Conservation (phyloP, 2,329 filamentous ascomycete genomes). For the Fusarium coicis region DNA sequence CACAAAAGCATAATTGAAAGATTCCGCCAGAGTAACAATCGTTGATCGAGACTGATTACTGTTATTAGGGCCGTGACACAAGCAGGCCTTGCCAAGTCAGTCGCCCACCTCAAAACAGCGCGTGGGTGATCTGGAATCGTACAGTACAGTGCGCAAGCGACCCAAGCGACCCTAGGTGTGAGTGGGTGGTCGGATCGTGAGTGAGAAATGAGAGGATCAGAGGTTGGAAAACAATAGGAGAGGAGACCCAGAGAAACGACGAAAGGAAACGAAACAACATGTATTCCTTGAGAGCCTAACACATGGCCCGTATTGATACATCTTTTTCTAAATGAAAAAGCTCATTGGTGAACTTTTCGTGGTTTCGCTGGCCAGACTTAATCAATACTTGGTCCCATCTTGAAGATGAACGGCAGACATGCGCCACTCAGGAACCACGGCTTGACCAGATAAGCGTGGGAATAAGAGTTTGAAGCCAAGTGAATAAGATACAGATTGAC, state of each 20-base stretch:
- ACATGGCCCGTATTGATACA: background rate
- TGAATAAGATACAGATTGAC: background rate
- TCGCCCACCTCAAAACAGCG: slow-evolving; percentile 28
- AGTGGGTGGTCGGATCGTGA: slow-evolving; percentile 37
- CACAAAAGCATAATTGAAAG: slow-evolving; percentile 8
- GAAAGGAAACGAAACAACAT: background rate
- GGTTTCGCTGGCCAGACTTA: slow-evolving; percentile 11
- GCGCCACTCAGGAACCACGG: slow-evolving; percentile 5
- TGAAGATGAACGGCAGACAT: slow-evolving; percentile 19
- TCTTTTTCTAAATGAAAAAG: background rate
- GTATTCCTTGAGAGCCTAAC: background rate
- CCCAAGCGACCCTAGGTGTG: slow-evolving; percentile 5
- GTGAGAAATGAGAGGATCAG: slow-evolving; percentile 30
- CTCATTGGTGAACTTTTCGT: background rate
- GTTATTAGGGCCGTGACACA: slow-evolving; percentile 35
- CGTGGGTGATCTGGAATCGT: slow-evolving; percentile 41
- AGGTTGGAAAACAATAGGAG: slow-evolving; percentile 6
- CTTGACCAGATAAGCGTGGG: background rate
- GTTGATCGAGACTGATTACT: slow-evolving; percentile 2
- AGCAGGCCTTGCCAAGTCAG: slow-evolving; percentile 41
- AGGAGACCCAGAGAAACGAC: background rate
- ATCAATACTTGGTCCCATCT: slow-evolving; percentile 27
- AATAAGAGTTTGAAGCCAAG: background rate
- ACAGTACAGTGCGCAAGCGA: slow-evolving; percentile 39
- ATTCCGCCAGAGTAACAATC: background rate